phyloP scores from a whole-genome alignment of 2,329 filamentous ascomycete species.

The Colletotrichum noveboracense region DNA sequence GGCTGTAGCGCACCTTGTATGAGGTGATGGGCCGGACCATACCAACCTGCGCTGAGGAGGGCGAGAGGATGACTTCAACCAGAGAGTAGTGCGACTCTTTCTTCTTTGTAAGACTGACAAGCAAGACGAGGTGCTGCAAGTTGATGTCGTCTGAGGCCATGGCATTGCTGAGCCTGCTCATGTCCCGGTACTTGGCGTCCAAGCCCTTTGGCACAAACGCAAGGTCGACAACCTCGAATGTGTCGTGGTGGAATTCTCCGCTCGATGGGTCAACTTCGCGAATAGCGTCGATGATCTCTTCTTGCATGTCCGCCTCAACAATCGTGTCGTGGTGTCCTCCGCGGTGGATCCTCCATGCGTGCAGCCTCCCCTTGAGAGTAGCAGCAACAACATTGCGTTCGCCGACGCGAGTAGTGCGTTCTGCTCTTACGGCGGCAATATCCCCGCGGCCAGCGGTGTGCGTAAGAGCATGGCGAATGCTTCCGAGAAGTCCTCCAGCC shows the following conservation, averaged over 20 bases:
- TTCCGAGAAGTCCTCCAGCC: slow-evolving; percentile 76
- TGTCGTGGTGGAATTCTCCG: slow-evolving; percentile 56
- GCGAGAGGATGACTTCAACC: slow-evolving; percentile 71
- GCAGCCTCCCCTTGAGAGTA: slow-evolving; percentile 77
- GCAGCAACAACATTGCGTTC: slow-evolving; percentile 85
- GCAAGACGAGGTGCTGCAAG: slow-evolving; percentile 64
- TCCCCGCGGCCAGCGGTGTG: slow-evolving; percentile 75
- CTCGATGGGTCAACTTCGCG: slow-evolving; percentile 56
- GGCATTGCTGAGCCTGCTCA: slow-evolving; percentile 56
- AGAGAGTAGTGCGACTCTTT: slow-evolving; percentile 71
- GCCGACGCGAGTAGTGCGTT: slow-evolving; percentile 73
- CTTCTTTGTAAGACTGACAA: slow-evolving; percentile 62
- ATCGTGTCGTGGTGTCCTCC: slow-evolving; percentile 81
- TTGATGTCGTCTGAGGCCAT: slow-evolving; percentile 55
- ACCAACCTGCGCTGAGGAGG: slow-evolving; percentile 59
- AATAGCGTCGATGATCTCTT: slow-evolving; percentile 67
- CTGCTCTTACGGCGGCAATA: slow-evolving; percentile 80
- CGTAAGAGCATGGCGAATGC: slow-evolving; percentile 77
- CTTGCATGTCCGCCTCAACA: slow-evolving; percentile 73
- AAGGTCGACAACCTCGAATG: slow-evolving; percentile 81
- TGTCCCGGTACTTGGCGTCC: slow-evolving; percentile 53
- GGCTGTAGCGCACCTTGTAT: slow-evolving; percentile 60
- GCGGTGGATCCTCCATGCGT: slow-evolving; percentile 89
- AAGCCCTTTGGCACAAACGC: slow-evolving; percentile 66
- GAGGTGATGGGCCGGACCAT: slow-evolving; percentile 72